These are phyloP conservation scores for Typha latifolia DNA, from an alignment of 176 grass and related monocot species.

Conservation along the genomic window DNA sequence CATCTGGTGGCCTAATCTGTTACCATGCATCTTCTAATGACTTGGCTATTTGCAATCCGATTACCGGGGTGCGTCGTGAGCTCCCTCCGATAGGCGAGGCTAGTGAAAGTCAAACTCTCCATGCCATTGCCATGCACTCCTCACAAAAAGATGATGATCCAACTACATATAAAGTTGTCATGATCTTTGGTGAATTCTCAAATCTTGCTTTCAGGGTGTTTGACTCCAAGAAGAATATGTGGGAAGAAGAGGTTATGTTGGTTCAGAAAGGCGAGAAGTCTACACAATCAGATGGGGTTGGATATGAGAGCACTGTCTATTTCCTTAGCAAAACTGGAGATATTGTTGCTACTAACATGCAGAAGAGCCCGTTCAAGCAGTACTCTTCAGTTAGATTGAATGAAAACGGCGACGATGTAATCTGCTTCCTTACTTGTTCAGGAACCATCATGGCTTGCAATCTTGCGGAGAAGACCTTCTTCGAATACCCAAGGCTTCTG, in stretches of 20 bases:
- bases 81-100: slow-evolving; percentile 27
- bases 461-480: slow-evolving; percentile 29
- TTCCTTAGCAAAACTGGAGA: slow-evolving; percentile 83
- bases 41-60: slow-evolving; percentile 59
- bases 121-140: slow-evolving; percentile 55
- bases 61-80: slow-evolving; percentile 49
- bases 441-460: slow-evolving; percentile 62
- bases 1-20: slow-evolving; percentile 51
- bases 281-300: slow-evolving; percentile 1
- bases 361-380: slow-evolving; percentile 47
- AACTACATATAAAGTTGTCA: slow-evolving; percentile 38
- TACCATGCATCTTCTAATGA: slow-evolving; percentile 34
- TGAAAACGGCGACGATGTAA: slow-evolving; percentile 28
- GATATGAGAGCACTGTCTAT: slow-evolving; percentile 39
- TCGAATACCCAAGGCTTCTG: slow-evolving; percentile 57
- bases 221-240: slow-evolving; percentile 37
- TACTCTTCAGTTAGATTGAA: slow-evolving; percentile 47
- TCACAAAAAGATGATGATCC: slow-evolving; percentile 2
- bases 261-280: slow-evolving; percentile 24
- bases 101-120: slow-evolving; percentile 16
- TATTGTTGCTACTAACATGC: slow-evolving; percentile 62
- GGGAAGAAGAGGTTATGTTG: slow-evolving; percentile 36
- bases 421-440: slow-evolving; percentile 57
- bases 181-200: slow-evolving; percentile 47
- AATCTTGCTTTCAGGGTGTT: slow-evolving; percentile 42